A percentile compares a stretch with the other conserved stretches of the same genome.
Evolutionary conservation across 2,329 filamentous ascomycete genomes (phyloP).

Genomic region (Trichoderma guizhouense): DNA sequence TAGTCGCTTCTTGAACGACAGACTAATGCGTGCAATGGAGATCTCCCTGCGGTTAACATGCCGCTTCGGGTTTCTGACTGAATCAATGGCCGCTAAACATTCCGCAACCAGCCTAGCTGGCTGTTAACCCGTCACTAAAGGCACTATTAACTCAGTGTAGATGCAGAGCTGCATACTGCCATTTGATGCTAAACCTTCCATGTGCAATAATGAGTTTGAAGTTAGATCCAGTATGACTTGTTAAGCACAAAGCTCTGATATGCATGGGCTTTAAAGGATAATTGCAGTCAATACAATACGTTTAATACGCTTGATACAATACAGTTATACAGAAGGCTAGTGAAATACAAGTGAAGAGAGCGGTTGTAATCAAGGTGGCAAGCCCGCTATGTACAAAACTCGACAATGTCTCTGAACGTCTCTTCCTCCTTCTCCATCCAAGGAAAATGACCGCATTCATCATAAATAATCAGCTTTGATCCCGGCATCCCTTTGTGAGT

Average conservation of each 20-base stretch:
- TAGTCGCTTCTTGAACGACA: background rate
- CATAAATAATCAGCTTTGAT: background rate
- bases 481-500: background rate
- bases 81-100: background rate
- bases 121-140: background rate
- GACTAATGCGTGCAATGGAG: background rate
- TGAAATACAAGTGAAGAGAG: background rate
- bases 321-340: background rate
- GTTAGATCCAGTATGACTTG: no score
- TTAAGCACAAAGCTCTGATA: background rate
- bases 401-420: background rate
- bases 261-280: no score
- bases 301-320: background rate
- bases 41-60: background rate
- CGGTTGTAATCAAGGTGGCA: background rate
- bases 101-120: background rate
- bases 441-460: background rate
- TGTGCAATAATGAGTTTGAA: background rate
- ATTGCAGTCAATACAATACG: no score
- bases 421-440: conserved; percentile 1
- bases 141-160: background rate
- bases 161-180: background rate
- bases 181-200: background rate
- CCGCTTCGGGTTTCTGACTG: background rate
- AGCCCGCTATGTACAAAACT: background rate